Conservation (phyloP, 2,329 filamentous ascomycete genomes). For the Diaporthe sp. region DNA sequence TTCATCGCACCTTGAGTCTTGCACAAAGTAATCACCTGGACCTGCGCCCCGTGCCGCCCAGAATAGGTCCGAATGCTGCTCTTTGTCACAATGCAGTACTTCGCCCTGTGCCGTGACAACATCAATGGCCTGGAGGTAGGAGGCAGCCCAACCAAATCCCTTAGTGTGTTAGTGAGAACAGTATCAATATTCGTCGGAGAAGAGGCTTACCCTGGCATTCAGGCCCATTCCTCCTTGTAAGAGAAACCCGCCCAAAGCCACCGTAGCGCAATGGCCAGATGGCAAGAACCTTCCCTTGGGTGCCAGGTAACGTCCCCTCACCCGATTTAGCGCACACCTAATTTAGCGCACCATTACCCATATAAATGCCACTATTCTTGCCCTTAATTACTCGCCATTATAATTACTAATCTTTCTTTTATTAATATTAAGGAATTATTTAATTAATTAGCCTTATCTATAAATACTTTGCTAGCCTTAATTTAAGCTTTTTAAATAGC, state of each 20-base stretch:
- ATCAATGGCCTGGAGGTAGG: not conserved
- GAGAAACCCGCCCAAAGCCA: not conserved
- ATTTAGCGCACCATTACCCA: too few species aligned
- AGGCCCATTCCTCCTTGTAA: constrained; percentile 17
- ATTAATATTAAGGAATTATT: too few species aligned
- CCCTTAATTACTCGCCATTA: too few species aligned
- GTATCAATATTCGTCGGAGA: fast-evolving
- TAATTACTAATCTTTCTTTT: too few species aligned
- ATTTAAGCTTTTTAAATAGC: too few species aligned
- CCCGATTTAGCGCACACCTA: too few species aligned
- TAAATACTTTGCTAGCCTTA: too few species aligned
- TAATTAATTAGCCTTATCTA: too few species aligned
- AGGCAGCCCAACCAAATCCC: constrained; percentile 1
- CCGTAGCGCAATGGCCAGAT: not conserved
- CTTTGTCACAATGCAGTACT: not conserved
- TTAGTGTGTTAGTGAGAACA: not conserved
- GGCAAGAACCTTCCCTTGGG: not conserved
- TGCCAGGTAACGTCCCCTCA: not conserved
- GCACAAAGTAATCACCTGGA: not conserved
- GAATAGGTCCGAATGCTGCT: not conserved
- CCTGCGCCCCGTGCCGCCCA: not conserved
- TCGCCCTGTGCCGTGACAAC: constrained; percentile 3
- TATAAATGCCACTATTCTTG: too few species aligned
- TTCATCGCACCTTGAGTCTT: fast-evolving
- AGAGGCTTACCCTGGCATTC: not conserved